These are phyloP conservation scores for Agrostemma githago DNA, from an alignment of 148 eudicot genomes.

Conservation along the genomic window DNA sequence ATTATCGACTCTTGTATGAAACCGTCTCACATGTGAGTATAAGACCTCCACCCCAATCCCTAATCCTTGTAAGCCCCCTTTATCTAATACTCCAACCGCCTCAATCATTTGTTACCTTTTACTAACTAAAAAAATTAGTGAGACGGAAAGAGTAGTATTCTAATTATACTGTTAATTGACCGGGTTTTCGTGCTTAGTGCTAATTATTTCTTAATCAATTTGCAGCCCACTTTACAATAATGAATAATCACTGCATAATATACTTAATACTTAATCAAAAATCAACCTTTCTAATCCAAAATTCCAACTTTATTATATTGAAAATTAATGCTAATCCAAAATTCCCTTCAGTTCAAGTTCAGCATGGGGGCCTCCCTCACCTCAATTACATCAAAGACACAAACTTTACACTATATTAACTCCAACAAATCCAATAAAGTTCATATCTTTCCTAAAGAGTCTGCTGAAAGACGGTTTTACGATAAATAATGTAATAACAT, in stretches of 20 bases:
- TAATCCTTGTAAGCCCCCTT: too few species aligned
- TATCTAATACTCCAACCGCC: too few species aligned
- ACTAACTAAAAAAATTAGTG: not conserved
- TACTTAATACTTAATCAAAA: not conserved
- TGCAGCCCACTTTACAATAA: not conserved
- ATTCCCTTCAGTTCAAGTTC: constrained; percentile 3
- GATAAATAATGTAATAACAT: too few species aligned
- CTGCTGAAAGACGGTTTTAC: too few species aligned
- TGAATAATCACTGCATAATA: constrained; percentile 16
- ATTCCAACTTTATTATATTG: not conserved
- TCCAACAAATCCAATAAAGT: constrained; percentile 16
- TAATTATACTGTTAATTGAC: too few species aligned
- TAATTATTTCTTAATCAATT: not conserved
- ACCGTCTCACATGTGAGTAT: not conserved
- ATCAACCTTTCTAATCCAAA: not conserved
- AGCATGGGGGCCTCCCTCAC: constrained; percentile 10
- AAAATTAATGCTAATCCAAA: not conserved
- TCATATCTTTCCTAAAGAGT: not conserved
- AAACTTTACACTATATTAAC: constrained; percentile 8
- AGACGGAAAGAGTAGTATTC: too few species aligned
- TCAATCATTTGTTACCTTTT: too few species aligned
- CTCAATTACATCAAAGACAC: constrained; percentile 1
- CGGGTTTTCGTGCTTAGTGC: too few species aligned
- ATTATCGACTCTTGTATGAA: not conserved
- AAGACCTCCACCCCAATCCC: not conserved